These are phyloP conservation scores for Kluyveromyces sp. DNA, from an alignment of 1,139 yeast species.

Conservation along the genomic window DNA sequence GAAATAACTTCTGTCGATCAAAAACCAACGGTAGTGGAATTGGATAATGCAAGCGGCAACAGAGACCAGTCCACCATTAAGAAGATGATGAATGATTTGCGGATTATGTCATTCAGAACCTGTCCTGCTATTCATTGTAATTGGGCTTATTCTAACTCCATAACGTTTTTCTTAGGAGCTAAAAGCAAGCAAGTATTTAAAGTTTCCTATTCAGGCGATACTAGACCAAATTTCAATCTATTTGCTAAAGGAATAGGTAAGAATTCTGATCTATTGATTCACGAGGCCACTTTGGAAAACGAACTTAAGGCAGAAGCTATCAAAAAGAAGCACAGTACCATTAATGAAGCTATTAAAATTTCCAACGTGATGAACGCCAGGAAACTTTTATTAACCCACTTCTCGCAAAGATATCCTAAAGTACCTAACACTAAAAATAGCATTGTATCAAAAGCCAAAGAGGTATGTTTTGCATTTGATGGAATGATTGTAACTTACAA, in stretches of 20 bases:
- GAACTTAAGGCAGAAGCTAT: slow-evolving; percentile 74
- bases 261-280: slow-evolving; percentile 71
- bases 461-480: slow-evolving; percentile 51
- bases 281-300: slow-evolving; percentile 88
- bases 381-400: slow-evolving; percentile 75
- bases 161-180: slow-evolving; percentile 38
- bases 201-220: slow-evolving; percentile 89
- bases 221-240: slow-evolving; percentile 64
- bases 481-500: slow-evolving; percentile 45
- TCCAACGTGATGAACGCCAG: slow-evolving; percentile 65
- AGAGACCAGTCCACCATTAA: slow-evolving; percentile 21
- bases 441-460: slow-evolving; percentile 25
- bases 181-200: slow-evolving; percentile 39
- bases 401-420: slow-evolving; percentile 82
- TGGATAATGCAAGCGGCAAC: slow-evolving; percentile 20
- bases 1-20: slow-evolving; percentile 5
- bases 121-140: slow-evolving; percentile 81
- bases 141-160: slow-evolving; percentile 68
- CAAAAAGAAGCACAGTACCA: slow-evolving; percentile 80
- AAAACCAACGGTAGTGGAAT: slow-evolving; percentile 28
- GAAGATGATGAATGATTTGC: slow-evolving; percentile 25
- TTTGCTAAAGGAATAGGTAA: slow-evolving; percentile 56
- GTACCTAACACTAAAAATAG: slow-evolving; percentile 37
- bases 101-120: slow-evolving; percentile 38
- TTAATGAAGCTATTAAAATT: slow-evolving; percentile 74